Conservation (phyloP, 2,329 filamentous ascomycete genomes). For the Fusarium buharicum region DNA sequence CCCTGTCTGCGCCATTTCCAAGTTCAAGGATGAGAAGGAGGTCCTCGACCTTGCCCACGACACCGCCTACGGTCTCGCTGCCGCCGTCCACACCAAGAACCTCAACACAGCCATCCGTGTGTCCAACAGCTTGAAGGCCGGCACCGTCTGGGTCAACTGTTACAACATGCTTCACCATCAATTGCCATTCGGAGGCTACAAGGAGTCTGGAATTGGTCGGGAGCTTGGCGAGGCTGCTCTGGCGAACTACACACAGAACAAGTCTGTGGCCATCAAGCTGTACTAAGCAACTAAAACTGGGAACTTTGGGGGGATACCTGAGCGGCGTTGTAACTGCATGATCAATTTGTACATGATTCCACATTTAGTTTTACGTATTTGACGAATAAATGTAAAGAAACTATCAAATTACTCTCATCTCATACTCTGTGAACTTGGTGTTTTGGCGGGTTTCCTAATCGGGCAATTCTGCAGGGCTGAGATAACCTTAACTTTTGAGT, state of each 20-base stretch:
- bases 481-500: background rate
- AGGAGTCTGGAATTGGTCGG: constrained; percentile 80
- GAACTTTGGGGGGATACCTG: constrained; percentile 21
- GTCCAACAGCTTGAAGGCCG: constrained; percentile 78
- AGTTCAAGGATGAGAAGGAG: constrained; percentile 86
- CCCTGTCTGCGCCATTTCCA: constrained; percentile 84
- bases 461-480: background rate
- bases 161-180: constrained; percentile 79
- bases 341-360: constrained; percentile 42
- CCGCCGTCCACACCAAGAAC: constrained; percentile 83
- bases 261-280: constrained; percentile 68
- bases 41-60: constrained; percentile 79
- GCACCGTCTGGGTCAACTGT: constrained; percentile 69
- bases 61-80: constrained; percentile 82
- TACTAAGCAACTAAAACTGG: constrained; percentile 28
- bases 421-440: constrained; percentile 6
- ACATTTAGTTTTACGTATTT: constrained; percentile 31
- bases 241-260: constrained; percentile 74
- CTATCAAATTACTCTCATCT: constrained; percentile 10
- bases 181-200: constrained; percentile 78
- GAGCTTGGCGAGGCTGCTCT: constrained; percentile 77
- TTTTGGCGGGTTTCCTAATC: constrained; percentile 7
- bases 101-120: constrained; percentile 85
- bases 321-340: constrained; percentile 37
- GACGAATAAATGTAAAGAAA: constrained; percentile 37